Conservation (phyloP, 257 asterid genomes). For the Nicotiana tomentosiformis region DNA sequence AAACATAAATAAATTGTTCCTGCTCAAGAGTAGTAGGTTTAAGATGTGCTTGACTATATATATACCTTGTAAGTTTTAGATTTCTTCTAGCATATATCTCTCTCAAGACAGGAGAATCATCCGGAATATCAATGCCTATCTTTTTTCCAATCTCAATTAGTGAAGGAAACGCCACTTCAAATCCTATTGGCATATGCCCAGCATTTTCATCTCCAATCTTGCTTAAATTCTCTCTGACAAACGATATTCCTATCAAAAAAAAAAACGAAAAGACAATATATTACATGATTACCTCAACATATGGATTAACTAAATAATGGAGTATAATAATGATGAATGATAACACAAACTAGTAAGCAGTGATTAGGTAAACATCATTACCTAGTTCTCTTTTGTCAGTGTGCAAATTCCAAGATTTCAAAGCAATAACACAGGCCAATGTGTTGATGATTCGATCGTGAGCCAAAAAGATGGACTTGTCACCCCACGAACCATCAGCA, state of each 20-base stretch:
- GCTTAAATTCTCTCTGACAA: constrained; percentile 37
- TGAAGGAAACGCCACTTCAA: constrained; percentile 78
- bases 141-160: constrained; percentile 55
- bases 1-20: too few relatives aligned
- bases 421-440: constrained; percentile 65
- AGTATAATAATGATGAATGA: background rate
- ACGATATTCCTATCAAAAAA: constrained; percentile 38
- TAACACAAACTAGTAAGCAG: background rate
- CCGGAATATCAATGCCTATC: constrained; percentile 44
- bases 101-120: constrained; percentile 42
- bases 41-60: background rate
- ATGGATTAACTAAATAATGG: background rate
- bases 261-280: background rate
- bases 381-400: constrained; percentile 49
- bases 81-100: constrained; percentile 47
- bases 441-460: constrained; percentile 74
- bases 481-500: constrained; percentile 88
- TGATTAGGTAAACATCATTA: background rate
- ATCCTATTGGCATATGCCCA: constrained; percentile 90
- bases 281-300: background rate
- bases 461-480: constrained; percentile 37
- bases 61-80: constrained; percentile 62
- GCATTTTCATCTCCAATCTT: constrained; percentile 54
- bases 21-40: background rate
- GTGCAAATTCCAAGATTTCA: constrained; percentile 53